Conservation (phyloP, 768 basidiomycete species). For the Tulasnella sp. region DNA sequence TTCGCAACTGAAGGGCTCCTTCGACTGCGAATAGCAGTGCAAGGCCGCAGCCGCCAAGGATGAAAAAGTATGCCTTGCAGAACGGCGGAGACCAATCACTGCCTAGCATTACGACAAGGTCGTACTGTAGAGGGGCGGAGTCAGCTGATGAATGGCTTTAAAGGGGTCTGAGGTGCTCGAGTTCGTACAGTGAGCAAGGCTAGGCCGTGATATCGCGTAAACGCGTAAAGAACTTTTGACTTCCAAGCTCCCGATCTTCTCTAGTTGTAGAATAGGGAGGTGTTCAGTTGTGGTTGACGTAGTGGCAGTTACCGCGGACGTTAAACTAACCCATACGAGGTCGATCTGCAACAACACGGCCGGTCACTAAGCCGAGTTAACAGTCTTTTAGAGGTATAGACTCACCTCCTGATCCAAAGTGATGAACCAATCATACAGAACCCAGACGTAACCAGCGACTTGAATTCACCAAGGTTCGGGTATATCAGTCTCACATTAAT, state of each 20-base stretch:
- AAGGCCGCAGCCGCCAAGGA: constrained; percentile 12
- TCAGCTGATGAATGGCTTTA: neutral
- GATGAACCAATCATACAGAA: constrained; percentile 19
- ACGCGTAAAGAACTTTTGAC: constrained; percentile 15
- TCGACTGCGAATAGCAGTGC: constrained; percentile 15
- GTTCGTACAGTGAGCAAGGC: constrained; percentile 10
- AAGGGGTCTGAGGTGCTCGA: neutral
- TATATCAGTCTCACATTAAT: neutral
- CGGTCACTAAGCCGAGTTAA: neutral
- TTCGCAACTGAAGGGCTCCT: constrained; percentile 13
- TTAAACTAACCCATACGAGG: constrained; percentile 10
- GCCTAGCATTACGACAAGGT: constrained; percentile 12
- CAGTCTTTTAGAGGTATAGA: neutral
- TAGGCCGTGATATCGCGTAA: constrained; percentile 19
- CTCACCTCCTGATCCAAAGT: constrained; percentile 20
- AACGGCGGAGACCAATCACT: neutral
- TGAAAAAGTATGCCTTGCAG: constrained; percentile 21
- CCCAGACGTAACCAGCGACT: constrained; percentile 22
- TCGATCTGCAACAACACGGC: constrained; percentile 14
- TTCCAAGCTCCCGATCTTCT: constrained; percentile 6
- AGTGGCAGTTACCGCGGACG: neutral
- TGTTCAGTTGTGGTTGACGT: neutral
- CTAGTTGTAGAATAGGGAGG: neutral
- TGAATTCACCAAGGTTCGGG: neutral
- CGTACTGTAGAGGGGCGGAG: neutral